Evolutionary conservation across 768 basidiomycete genomes (phyloP), one percentile per base, ranked within the genome.

Genomic region (Boletellus ananas): DNA sequence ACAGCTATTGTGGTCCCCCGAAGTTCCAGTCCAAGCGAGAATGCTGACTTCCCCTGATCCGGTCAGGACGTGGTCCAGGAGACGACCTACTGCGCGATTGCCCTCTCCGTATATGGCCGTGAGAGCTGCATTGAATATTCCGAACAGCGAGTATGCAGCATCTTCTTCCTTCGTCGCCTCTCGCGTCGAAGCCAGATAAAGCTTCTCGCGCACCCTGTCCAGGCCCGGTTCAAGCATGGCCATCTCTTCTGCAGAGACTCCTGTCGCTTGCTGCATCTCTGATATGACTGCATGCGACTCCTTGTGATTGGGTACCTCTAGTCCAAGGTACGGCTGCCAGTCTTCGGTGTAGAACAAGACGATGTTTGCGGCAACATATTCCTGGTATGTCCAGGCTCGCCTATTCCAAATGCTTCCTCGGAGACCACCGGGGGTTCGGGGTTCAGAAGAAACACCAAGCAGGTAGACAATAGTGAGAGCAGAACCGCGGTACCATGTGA

Each of bases 311-410:
- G 18, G 4, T 4, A 48, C 12, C 3, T 31, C 17, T 33, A 41
- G 17, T 6, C 39, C 47, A 9, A 41, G 31, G n/a, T 48, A 48
- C 17, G 33, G 39, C 18, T 40, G 17, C 39, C 47, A 48, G 17
- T 48, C 33, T 21, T 25, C 33, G 7, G 47, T 41, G 21, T 41
- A 48, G 33, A 48, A 48, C 20, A 14, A 16, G 9, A 48, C 37
- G 1, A 17, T 35, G 9, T 25, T 11, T 4, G 47, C 13, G 4
- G 47, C 47, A 3, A 48, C 17, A n/a, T 50, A 56, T 31, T 57
- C 53, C 16, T 57, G 55, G 6, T 44, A 56, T 1, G 55, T 57
- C 55, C 55, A 57, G 1, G 23, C 49, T 0, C 53, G 48, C 3
- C 41, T 56, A 23, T 50, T 51, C 55, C 55, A 57, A 17, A 46